Base-by-base conservation (phyloP, 2,329 filamentous ascomycete genomes). In the Fusarium nurragi region DNA sequence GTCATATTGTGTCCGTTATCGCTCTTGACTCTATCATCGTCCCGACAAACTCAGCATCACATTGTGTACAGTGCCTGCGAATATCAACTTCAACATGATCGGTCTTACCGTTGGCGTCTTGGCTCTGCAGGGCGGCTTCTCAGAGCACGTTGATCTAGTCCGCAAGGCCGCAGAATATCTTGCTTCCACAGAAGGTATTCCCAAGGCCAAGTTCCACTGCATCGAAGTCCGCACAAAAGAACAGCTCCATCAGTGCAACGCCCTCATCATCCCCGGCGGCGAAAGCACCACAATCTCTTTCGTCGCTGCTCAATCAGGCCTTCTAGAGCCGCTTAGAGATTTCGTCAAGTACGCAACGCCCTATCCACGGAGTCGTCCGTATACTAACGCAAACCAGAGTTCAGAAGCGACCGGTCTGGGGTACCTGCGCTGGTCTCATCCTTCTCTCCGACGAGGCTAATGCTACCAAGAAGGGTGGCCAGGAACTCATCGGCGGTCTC, bases 271-370 rank as follows among this genome's bases (percentile, higher is more conserved):
- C 43, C 95, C 95, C 4, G 95, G 95, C 49, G 95, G 95, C 62
- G 95, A 99, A 78, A 97, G 93, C 78, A 98, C 95, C 2, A 90
- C 94, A 5, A 96, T 99, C 69, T 92, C 93, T 12, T 85, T 97
- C 26, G 91, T 97, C 16, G 95, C 95, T 5, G 88, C 88, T 21
- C 86, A 94, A 65, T 93, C 91, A 1, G 89, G 90, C 16, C 80
- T 99, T 32, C 80, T 99, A 53, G 92, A 96, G 70, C 93, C 93
- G 4, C 79, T 99, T 62, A 83, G 93, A 50, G 86, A 94, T 28
- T 99, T 97, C 77, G 94, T 98, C 73, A 97, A 97, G 89, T 94
- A 79, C 74, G 86, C 81, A 44, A 6, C 10, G 10, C 28, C 45
- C 32, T 6, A 13, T 39, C 26, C 7, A 36, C 19, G 5, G 11